A percentile compares a stretch with the other conserved stretches of the same genome.
Evolutionary conservation across 2,329 filamentous ascomycete genomes (phyloP).

Genomic region (Colletotrichum godetiae): DNA sequence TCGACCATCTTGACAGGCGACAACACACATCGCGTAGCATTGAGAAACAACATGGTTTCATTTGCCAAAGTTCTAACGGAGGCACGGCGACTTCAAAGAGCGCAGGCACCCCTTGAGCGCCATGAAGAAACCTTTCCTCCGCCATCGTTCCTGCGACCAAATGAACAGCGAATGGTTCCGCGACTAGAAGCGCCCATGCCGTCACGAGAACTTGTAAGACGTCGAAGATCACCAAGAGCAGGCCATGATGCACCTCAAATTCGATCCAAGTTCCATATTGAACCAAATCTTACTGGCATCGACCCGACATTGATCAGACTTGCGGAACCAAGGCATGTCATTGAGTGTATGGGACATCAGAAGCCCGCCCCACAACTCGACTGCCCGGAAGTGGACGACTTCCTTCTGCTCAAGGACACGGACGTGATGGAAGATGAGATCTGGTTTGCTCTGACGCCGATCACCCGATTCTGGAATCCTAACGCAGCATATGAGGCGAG

Average conservation of each 20-base stretch:
- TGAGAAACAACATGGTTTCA: not conserved
- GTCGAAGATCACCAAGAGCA: not conserved
- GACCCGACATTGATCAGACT: not conserved
- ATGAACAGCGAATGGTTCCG: not conserved
- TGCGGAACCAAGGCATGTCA: not conserved
- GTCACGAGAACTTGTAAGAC: not conserved
- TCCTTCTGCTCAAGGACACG: not conserved
- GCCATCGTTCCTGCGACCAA: not conserved
- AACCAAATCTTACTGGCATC: not conserved
- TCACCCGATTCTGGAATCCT: not conserved
- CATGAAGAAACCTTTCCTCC: not conserved
- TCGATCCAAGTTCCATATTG: not conserved
- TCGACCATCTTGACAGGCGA: not conserved
- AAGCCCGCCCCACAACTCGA: not conserved
- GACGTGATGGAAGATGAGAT: not conserved
- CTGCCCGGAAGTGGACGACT: not conserved
- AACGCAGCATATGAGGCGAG: not conserved
- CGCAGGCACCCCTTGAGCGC: not conserved
- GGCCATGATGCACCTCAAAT: not conserved
- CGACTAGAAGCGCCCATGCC: not conserved
- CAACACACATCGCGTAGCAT: not conserved
- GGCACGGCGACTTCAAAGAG: not conserved
- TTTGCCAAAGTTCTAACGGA: not conserved
- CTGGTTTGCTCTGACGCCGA: not conserved
- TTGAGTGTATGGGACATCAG: not conserved